Evolutionary conservation across 768 basidiomycete species (phyloP).

Genomic region (Phlebiopsis gigantea): DNA sequence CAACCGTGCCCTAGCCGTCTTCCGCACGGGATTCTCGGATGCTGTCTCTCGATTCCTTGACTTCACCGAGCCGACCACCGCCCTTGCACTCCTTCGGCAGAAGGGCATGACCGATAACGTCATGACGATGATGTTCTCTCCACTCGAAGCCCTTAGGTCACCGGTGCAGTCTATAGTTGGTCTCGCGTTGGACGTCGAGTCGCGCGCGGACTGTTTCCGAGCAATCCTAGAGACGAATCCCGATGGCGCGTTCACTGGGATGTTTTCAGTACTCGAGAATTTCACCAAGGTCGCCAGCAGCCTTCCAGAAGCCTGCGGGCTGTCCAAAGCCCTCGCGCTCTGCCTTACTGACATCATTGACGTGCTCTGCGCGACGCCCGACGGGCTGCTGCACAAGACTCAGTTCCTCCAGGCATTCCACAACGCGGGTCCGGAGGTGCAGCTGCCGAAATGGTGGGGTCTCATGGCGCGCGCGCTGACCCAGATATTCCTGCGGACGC

Average conservation of each 20-base stretch:
- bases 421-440: slow-evolving; percentile 40
- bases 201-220: slow-evolving; percentile 82
- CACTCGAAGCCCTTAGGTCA: slow-evolving; percentile 65
- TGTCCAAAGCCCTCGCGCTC: slow-evolving; percentile 87
- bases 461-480: slow-evolving; percentile 76
- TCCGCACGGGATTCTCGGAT: slow-evolving; percentile 60
- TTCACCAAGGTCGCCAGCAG: slow-evolving; percentile 58
- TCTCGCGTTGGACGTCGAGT: slow-evolving; percentile 86
- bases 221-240: slow-evolving; percentile 67
- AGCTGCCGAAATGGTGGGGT: slow-evolving; percentile 72
- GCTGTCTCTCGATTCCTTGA: slow-evolving; percentile 63
- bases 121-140: slow-evolving; percentile 74
- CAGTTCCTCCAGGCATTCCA: slow-evolving; percentile 44
- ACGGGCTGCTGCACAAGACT: slow-evolving; percentile 61
- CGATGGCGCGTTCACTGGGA: slow-evolving; percentile 60
- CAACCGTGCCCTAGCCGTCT: slow-evolving; percentile 51
- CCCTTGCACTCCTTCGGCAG: slow-evolving; percentile 49
- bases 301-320: slow-evolving; percentile 79
- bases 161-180: slow-evolving; percentile 78
- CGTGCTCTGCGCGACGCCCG: slow-evolving; percentile 67
- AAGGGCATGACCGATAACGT: slow-evolving; percentile 55
- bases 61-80: slow-evolving; percentile 44
- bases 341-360: slow-evolving; percentile 93
- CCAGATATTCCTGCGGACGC: slow-evolving; percentile 81
- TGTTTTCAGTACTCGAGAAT: slow-evolving; percentile 58